Percentiles rank a stretch among this genome's conserved stretches.
These are phyloP conservation scores for Leccinum uliginosum DNA, from an alignment of 768 basidiomycete species.

Conservation along the genomic window DNA sequence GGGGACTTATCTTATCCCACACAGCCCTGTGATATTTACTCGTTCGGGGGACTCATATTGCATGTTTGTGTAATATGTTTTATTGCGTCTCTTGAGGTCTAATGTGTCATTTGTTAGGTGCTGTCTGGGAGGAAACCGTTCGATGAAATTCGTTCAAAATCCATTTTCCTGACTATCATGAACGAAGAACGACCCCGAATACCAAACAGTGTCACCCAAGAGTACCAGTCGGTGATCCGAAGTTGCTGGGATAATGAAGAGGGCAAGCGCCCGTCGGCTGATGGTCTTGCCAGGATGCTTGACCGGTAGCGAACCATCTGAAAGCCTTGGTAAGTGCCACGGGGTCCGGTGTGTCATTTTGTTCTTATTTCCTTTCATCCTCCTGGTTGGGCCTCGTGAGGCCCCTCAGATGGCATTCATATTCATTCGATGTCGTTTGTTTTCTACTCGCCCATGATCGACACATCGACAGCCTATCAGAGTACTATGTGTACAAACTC, in stretches of 20 bases:
- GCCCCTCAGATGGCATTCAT: background rate
- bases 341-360: background rate
- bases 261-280: conserved; percentile 15
- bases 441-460: background rate
- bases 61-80: conserved; percentile 17
- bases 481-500: background rate
- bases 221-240: conserved; percentile 11
- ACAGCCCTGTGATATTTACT: conserved; percentile 24
- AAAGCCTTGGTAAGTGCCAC: background rate
- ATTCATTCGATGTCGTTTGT: background rate
- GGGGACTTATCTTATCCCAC: conserved; percentile 12
- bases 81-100: background rate
- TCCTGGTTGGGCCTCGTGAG: background rate
- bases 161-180: background rate
- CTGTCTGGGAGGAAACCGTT: conserved; percentile 20
- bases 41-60: conserved; percentile 34
- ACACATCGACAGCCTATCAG: background rate
- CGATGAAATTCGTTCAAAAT: background rate
- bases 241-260: conserved; percentile 19
- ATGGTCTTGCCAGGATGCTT: conserved; percentile 6
- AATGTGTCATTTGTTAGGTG: conserved; percentile 12
- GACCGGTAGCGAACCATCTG: background rate
- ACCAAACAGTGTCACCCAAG: background rate
- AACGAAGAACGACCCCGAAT: conserved; percentile 14
- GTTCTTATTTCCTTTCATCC: background rate